Evolutionary conservation across 2,329 filamentous ascomycete species (phyloP).

Genomic region (Xylaria sp.): DNA sequence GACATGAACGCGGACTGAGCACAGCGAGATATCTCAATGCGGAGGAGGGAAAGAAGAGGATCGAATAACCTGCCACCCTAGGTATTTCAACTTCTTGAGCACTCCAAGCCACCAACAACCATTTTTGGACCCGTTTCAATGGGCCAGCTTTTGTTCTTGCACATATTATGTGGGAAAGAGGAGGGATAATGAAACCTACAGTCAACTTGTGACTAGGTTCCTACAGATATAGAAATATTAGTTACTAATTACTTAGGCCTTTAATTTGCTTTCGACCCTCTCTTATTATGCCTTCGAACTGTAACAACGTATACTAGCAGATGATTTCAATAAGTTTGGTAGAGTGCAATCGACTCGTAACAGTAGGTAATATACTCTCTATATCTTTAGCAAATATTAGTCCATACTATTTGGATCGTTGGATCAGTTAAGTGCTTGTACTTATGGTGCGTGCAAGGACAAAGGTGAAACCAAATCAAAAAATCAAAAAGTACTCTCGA

Average conservation of each 20-base stretch:
- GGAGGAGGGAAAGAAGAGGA: conserved; percentile 98
- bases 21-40: conserved; percentile 84
- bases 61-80: conserved; percentile 67
- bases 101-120: not conserved
- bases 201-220: too few relatives aligned
- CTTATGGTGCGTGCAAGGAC: not conserved
- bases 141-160: not conserved
- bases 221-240: too few relatives aligned
- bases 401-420: too few relatives aligned
- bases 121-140: not conserved
- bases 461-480: not conserved
- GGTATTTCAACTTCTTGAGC: not conserved
- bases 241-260: too few relatives aligned
- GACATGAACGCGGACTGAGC: conserved; percentile 85
- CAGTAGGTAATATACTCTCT: too few relatives aligned
- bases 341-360: too few relatives aligned
- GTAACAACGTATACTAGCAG: too few relatives aligned
- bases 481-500: conserved; percentile 40
- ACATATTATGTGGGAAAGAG: not conserved
- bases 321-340: too few relatives aligned
- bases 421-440: not conserved
- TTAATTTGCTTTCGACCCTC: too few relatives aligned
- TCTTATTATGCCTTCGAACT: too few relatives aligned
- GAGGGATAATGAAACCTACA: too few relatives aligned
- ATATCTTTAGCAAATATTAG: too few relatives aligned